Evolutionary conservation across 352 stramenopile species (phyloP), one percentile per base, ranked within the genome.

Genomic region (Pythium periplocum): DNA sequence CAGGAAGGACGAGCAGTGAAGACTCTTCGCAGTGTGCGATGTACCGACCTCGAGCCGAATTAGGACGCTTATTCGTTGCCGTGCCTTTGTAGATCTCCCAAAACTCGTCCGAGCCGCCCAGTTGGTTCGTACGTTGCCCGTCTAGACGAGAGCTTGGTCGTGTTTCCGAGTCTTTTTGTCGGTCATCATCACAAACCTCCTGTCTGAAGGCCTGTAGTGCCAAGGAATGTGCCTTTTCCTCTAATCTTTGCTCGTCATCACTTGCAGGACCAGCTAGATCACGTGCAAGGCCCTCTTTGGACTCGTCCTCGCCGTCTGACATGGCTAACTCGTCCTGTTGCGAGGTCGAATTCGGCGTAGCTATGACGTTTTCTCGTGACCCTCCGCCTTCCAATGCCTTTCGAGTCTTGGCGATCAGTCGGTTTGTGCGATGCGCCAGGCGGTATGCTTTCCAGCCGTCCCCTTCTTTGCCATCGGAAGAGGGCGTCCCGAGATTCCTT

Each of bases 371-470:
- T 61, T 38, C 54, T 70, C 38, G 42, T 55, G 52, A 17, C 62
- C 46, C 12, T 77, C 45, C 6, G 64, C 49, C 17, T 26, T 77
- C 68, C 31, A 82, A 66, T 9, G 77, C 58, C 41, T 72, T 72
- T 11, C 73, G 66, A n/a, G 77, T 86, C 58, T 86, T 86, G 17
- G 66, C 60, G 6, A 88, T 70, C 47, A 88, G 44, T 4, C 71
- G 66, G 56, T 86, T 85, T 4, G 73, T 86, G 1, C 73, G 75
- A 36, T 86, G 66, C 9, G 75, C 78, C 7, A 83, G 50, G 47
- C 84, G 86, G 53, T 86, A 88, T 11, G 78, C 53, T 42, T 71
- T 76, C 78, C 78, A 86, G 2, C 64, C 71, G 5, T 81, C 74
- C 1, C 33, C 47, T 36, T 73, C 53, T 39, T 53, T 45, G 12